A percentile compares a stretch with the other conserved stretches of the same genome.
Conservation (phyloP, 129 eudicot species). For the Mikania micrantha region DNA sequence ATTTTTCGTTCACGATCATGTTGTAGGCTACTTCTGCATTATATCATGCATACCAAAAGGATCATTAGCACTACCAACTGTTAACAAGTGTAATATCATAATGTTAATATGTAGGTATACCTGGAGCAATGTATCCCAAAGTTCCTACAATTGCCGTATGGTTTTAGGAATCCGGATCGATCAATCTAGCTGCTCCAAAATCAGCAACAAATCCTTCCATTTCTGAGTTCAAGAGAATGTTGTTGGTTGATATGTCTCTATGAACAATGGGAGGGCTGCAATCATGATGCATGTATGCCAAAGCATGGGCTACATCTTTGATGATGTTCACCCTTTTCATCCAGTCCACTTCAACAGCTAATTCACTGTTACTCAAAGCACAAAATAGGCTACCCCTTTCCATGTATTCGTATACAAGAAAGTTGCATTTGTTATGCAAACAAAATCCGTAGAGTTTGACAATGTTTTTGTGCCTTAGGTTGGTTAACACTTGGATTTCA, state of each 20-base stretch:
- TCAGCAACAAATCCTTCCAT: conserved; percentile 18
- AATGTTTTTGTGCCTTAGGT: conserved; percentile 24
- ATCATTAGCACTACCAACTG: too few relatives aligned
- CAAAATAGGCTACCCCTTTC: conserved; percentile 39
- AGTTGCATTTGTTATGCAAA: conserved; percentile 24
- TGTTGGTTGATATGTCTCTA: conserved; percentile 38
- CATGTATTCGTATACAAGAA: conserved; percentile 36
- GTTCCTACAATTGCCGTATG: conserved; percentile 11
- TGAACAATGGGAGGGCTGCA: conserved; percentile 37
- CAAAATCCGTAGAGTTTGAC: conserved; percentile 34
- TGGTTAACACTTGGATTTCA: conserved; percentile 21
- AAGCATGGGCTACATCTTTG: conserved; percentile 33
- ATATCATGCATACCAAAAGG: neutral
- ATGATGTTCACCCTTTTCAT: conserved; percentile 29
- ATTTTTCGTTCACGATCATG: conserved; percentile 5
- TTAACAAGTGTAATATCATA: too few relatives aligned
- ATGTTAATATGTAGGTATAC: neutral
- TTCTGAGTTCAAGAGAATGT: conserved; percentile 29
- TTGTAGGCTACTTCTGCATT: conserved; percentile 29
- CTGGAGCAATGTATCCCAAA: conserved; percentile 21
- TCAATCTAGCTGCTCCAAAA: conserved; percentile 25
- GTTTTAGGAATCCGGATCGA: neutral
- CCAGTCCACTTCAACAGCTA: conserved; percentile 31
- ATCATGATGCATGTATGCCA: conserved; percentile 41
- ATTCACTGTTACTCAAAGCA: conserved; percentile 4